Conservation (phyloP, 2,329 filamentous ascomycete species). For the Herpotrichia juniperi region DNA sequence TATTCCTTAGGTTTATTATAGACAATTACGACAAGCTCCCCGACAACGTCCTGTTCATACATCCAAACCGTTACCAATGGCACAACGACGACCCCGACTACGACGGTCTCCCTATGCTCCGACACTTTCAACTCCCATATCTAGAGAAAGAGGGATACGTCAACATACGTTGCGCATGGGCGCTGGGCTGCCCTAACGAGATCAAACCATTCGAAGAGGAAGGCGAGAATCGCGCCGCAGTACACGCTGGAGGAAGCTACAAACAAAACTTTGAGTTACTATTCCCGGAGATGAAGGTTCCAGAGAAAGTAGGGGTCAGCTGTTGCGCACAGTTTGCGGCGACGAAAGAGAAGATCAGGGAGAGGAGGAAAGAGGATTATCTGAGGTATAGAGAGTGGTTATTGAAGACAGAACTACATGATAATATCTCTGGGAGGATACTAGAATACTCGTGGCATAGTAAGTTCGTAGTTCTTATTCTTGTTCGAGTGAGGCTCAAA, state of each 20-base stretch:
- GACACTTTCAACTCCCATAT: slow-evolving; percentile 56
- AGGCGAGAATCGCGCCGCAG: slow-evolving; percentile 48
- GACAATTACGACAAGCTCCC: slow-evolving; percentile 49
- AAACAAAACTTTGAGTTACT: slow-evolving; percentile 56
- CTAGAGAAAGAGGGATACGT: slow-evolving; percentile 59
- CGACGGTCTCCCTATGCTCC: slow-evolving; percentile 56
- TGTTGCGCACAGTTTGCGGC: slow-evolving; percentile 64
- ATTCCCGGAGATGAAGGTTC: slow-evolving; percentile 50
- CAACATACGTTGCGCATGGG: slow-evolving; percentile 61
- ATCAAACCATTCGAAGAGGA: slow-evolving; percentile 53
- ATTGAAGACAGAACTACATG: slow-evolving; percentile 51
- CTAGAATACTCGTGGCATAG: slow-evolving; percentile 67
- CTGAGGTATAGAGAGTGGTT: slow-evolving; percentile 57
- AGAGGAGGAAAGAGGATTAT: slow-evolving; percentile 56
- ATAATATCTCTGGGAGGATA: slow-evolving; percentile 59
- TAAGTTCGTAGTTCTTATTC: slow-evolving; percentile 37
- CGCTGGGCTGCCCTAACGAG: slow-evolving; percentile 58
- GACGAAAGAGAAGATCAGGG: slow-evolving; percentile 53
- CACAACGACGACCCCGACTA: slow-evolving; percentile 61
- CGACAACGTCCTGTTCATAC: slow-evolving; percentile 50
- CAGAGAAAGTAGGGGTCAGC: slow-evolving; percentile 54
- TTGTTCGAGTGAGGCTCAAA: no score
- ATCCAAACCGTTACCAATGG: slow-evolving; percentile 53
- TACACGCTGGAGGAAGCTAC: slow-evolving; percentile 58
- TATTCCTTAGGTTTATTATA: slow-evolving; percentile 45